Evolutionary conservation across 805 yeast species (phyloP).

Genomic region (Jamesozyma spencerorum): DNA sequence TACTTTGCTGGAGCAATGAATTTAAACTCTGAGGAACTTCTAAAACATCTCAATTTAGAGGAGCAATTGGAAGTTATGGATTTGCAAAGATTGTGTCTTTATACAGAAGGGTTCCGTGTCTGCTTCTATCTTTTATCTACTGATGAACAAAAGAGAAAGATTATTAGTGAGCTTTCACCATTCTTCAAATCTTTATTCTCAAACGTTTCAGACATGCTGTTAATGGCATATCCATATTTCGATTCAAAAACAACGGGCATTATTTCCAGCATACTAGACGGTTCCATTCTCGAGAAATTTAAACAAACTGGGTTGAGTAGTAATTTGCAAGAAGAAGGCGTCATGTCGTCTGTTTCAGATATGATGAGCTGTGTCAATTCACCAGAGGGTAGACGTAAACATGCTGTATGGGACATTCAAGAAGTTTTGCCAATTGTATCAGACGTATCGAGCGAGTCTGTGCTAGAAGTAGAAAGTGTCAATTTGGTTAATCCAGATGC

Average conservation of each 20-base stretch:
- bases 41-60: no score
- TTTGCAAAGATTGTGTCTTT: slow-evolving; percentile 19
- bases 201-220: slow-evolving; percentile 13
- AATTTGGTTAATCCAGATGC: neutral
- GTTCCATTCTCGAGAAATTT: slow-evolving; percentile 9
- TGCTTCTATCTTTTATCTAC: slow-evolving; percentile 19
- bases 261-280: slow-evolving; percentile 15
- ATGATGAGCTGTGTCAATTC: neutral
- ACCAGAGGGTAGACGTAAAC: neutral
- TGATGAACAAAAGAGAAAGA: slow-evolving; percentile 12
- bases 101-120: slow-evolving; percentile 29
- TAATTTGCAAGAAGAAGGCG: neutral
- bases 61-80: slow-evolving; percentile 8
- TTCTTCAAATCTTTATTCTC: slow-evolving; percentile 21
- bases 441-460: slow-evolving; percentile 1
- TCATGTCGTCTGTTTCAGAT: neutral
- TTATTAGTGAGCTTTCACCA: slow-evolving; percentile 13
- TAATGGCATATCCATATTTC: slow-evolving; percentile 15
- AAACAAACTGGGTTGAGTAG: slow-evolving; percentile 5
- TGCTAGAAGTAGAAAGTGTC: neutral
- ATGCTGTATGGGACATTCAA: slow-evolving; percentile 4
- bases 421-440: slow-evolving; percentile 8
- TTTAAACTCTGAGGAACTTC: no score
- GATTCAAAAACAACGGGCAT: slow-evolving; percentile 13
- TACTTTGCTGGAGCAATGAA: slow-evolving; percentile 17